Evolutionary conservation across 2,329 filamentous ascomycete genomes (phyloP), one percentile per base, ranked within the genome.

Genomic region (Dactylellina cionopaga): DNA sequence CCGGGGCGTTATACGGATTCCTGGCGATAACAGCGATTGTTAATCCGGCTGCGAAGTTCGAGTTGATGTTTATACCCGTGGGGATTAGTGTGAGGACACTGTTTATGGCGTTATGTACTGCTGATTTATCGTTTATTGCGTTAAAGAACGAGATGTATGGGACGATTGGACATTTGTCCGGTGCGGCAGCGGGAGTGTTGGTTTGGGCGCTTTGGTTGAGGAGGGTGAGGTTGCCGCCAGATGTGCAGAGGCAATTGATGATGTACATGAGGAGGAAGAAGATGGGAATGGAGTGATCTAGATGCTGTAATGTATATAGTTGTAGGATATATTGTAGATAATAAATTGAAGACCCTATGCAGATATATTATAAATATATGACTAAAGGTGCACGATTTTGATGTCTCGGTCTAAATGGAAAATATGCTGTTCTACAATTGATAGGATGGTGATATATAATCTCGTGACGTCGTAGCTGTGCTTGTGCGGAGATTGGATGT

Each of bases 41-140:
- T 9, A 72, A 72, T 25, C 68, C 68, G 29, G 55, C 44, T 19
- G 68, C 68, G 19, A 59, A 54, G 33, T 72, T 72, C 35, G 47
- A 72, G 54, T 37, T 72, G 22, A 72, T 72, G 68, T 72, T 72
- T 55, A 65, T 72, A n/a, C 68, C 68, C 0, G 29, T 72, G 0
- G 52, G 44, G 41, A 65, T 72, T 31, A 72, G 59, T 25, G 68
- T 72, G 35, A 19, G 68, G 41, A 72, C 68, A n/a, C 29, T 72
- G 37, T 49, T 65, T 22, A 72, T 72, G 68, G 68, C 17, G 19
- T 47, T 72, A 27, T 37, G 29, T 5, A 35, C 52, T 22, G 10
- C 58, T 6, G 59, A 72, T 72, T 10, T 72, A 35, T 39, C 39
- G 11, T 33, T 39, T 37, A 49, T 65, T 5, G 68, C 37, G 22